Percentiles rank a stretch among this genome's conserved stretches.
Evolutionary conservation across 805 yeast species (phyloP).

Genomic region (Pichia paraexigua): DNA sequence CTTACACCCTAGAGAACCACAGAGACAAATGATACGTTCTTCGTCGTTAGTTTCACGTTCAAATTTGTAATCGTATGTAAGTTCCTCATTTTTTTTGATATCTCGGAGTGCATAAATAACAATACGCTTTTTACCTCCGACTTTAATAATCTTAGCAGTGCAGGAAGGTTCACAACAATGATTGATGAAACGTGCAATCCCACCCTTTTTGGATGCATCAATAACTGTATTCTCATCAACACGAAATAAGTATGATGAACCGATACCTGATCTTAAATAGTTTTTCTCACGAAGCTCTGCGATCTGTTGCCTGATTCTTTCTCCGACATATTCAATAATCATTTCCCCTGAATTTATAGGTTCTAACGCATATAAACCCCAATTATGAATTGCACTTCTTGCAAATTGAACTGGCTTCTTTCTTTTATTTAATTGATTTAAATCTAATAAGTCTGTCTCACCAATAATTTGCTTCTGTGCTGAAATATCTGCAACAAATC

Average conservation of each 20-base stretch:
- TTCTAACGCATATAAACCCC: conserved; percentile 96
- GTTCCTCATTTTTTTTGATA: conserved; percentile 80
- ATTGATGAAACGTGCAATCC: conserved; percentile 92
- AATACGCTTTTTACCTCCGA: conserved; percentile 87
- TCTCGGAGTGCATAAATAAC: conserved; percentile 90
- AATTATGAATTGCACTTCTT: conserved; percentile 91
- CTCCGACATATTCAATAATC: conserved; percentile 98
- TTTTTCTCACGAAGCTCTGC: conserved; percentile 87
- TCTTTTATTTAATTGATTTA: conserved; percentile 82
- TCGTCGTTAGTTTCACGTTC: conserved; percentile 85
- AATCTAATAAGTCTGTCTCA: conserved; percentile 71
- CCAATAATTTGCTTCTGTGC: conserved; percentile 74
- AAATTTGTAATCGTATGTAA: conserved; percentile 94
- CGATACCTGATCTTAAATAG: conserved; percentile 85
- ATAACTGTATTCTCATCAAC: conserved; percentile 91
- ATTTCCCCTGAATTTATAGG: conserved; percentile 94
- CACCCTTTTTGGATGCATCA: conserved; percentile 96
- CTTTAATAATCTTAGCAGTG: conserved; percentile 92
- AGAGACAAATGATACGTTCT: conserved; percentile 81
- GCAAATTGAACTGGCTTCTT: conserved; percentile 96
- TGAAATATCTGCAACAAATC: conserved; percentile 83
- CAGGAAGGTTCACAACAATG: conserved; percentile 98
- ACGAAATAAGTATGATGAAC: conserved; percentile 87
- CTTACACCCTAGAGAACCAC: conserved; percentile 94
- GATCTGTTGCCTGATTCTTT: conserved; percentile 83